A percentile compares a stretch with the other conserved stretches of the same genome.
These are phyloP conservation scores for Austroboletus eburneus DNA, from an alignment of 768 basidiomycete species.

Conservation along the genomic window DNA sequence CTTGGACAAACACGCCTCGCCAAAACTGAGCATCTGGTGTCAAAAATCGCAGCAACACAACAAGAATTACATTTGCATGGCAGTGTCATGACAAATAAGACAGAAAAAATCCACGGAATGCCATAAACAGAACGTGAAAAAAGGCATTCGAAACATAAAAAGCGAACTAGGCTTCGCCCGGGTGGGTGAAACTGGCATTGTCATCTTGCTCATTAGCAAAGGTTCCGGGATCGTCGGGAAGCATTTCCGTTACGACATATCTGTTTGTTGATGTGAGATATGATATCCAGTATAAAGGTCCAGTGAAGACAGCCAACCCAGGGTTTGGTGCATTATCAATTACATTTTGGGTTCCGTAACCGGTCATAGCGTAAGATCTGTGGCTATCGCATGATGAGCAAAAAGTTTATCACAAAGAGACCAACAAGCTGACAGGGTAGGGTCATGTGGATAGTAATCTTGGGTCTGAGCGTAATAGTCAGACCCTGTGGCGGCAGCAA, in stretches of 20 bases:
- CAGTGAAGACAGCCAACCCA: conserved; percentile 13
- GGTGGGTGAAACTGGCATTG: neutral
- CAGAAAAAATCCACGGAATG: conserved; percentile 3
- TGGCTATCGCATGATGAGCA: too few species aligned
- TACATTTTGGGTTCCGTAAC: neutral
- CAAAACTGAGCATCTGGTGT: conserved; percentile 1
- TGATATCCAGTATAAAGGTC: neutral
- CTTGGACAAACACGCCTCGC: conserved; percentile 2
- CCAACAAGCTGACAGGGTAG: conserved; percentile 11
- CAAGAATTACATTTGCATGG: neutral
- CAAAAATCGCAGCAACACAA: conserved; percentile 1
- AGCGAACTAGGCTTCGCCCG: conserved; percentile 11
- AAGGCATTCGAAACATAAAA: neutral
- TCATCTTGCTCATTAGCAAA: neutral
- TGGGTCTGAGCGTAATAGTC: conserved; percentile 5
- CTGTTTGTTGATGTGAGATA: conserved; percentile 15
- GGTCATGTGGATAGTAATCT: conserved; percentile 8
- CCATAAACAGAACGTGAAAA: neutral
- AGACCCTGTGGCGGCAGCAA: neutral
- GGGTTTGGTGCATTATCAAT: conserved; percentile 1
- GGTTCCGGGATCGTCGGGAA: neutral
- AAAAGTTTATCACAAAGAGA: neutral
- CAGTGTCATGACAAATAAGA: conserved; percentile 3
- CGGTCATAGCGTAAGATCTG: neutral
- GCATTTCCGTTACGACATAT: conserved; percentile 4